These are phyloP conservation scores for Leonotis leonurus DNA, from an alignment of 257 asterid genomes.

Conservation along the genomic window DNA sequence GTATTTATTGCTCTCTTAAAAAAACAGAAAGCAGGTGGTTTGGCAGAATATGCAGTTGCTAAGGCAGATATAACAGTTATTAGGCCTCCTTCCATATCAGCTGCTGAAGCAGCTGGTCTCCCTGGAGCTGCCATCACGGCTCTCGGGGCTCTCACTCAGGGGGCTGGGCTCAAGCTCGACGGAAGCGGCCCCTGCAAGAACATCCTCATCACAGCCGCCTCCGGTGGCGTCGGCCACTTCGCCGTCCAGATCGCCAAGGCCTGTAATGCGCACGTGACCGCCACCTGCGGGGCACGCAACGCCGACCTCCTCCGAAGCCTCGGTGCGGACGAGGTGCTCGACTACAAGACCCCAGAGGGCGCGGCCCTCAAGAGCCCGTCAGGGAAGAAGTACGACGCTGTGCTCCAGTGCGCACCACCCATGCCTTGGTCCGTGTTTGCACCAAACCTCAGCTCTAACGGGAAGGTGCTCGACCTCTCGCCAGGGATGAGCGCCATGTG, in stretches of 20 bases:
- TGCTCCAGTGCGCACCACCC: constrained; percentile 47
- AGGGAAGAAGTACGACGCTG: constrained; percentile 50
- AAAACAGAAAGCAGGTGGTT: constrained; percentile 48
- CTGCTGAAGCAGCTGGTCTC: constrained; percentile 56
- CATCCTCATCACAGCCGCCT: constrained; percentile 57
- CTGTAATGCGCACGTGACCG: constrained; percentile 56
- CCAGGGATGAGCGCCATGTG: constrained; percentile 45
- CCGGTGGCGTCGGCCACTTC: constrained; percentile 63
- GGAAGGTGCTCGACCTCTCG: constrained; percentile 54
- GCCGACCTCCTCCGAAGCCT: constrained; percentile 43
- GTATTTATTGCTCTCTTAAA: no score
- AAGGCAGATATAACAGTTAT: constrained; percentile 35
- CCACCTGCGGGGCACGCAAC: constrained; percentile 65
- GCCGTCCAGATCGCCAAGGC: constrained; percentile 73
- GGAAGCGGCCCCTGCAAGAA: constrained; percentile 45
- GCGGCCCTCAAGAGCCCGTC: constrained; percentile 63
- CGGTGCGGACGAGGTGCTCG: constrained; percentile 73
- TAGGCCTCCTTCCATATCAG: constrained; percentile 51
- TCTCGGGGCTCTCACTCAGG: constrained; percentile 46
- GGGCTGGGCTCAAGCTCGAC: constrained; percentile 45
- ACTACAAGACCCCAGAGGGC: constrained; percentile 59
- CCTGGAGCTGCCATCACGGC: constrained; percentile 53
- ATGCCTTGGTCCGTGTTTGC: constrained; percentile 54
- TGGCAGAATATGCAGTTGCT: constrained; percentile 49
- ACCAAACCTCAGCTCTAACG: constrained; percentile 34